Base-by-base conservation (phyloP, 495 filamentous ascomycete species). In the Zalerion maritima region DNA sequence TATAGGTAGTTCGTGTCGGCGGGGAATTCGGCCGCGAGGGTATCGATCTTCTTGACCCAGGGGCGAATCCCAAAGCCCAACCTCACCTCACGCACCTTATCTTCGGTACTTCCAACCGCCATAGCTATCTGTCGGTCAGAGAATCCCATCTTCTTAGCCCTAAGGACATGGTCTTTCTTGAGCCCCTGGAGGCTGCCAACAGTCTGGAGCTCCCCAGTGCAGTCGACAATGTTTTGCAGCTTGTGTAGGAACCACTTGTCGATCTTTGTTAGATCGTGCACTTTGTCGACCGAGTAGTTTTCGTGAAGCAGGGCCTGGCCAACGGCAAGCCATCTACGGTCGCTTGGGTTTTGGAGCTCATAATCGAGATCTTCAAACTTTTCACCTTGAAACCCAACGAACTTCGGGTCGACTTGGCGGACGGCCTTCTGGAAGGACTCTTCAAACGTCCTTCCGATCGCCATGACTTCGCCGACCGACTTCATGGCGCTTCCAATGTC, bases 401-500 rank as follows among this genome's bases (percentile, higher is more conserved):
- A 97, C 36, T 69, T 71, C 31, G 87, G 86, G 50, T 97, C 87
- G 34, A 97, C 87, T 61, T 93, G 84, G 25, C 87, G 77, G 45
- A 93, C 87, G 38, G 87, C 87, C 59, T 97, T 97, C 55, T 97
- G 87, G 53, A 97, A 87, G n/a, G 83, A 92, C 59, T 97, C 87
- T 55, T 97, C 89, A 41, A 93, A 97, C 21, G 89, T 94, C 49
- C 87, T 73, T 36, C 87, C 87, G 54, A 97, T 97, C 29, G 87
- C 89, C 87, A 97, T 97, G 28, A 97, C 87, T 57, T 97, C 87
- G 35, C 87, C 87, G 26, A 97, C 87, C 18, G 87, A 94, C 63
- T 94, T 94, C 81, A 97, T 97, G 20, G 87, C 78, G 47, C 80
- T 87, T 32, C 87, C 87, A 52, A 97, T 97, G 52, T 92, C 83